Base-by-base conservation (phyloP, 2,329 filamentous ascomycete genomes). In the Aspergillus bombycis region DNA sequence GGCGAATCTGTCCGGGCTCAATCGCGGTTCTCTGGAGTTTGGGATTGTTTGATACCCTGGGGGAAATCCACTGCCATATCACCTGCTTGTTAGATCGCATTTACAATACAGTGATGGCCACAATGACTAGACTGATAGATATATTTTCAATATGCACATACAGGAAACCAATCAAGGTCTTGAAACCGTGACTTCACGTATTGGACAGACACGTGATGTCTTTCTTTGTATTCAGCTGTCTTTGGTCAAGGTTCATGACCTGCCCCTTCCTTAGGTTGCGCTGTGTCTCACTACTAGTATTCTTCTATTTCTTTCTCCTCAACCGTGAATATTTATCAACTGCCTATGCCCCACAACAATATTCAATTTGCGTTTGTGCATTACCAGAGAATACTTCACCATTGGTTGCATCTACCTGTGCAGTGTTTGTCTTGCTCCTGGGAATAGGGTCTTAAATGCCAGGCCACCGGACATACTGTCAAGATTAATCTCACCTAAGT, bases 41-140 rank as follows among this genome's bases (percentile, higher is more conserved):
- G 63, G 67, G 65, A 67, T 58, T 68, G 62, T 58, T 71, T 67
- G 69, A 70, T 71, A 71, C 70, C 69, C 68, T 65, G 64, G 68
- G 65, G 65, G 55, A 62, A 57, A 68, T 67, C 66, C 62, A 67
- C 55, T 36, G 62, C 54, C 57, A 62, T 65, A 50, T 62, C 55
- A 30, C 32, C 60, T 62, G 50, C 36, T 61, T 60, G 59, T 58
- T 52, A 61, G 36, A 60, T 60, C 61, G 46, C 60, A 57, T 65
- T 64, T 53, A 52, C 34, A 57, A 46, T 62, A 63, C 63, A 64
- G 43, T 57, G 60, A 56, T 63, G 48, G 43, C 60, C 53, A 53
- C 28, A 53, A 59, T 58, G 46, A 52, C 57, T 66, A 64, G 62
- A 68, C 53, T 60, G 58, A 64, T 65, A 64, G 60, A 65, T 28